Evolutionary conservation across 495 filamentous ascomycete species (phyloP).

Genomic region (Penicillium desertorum): DNA sequence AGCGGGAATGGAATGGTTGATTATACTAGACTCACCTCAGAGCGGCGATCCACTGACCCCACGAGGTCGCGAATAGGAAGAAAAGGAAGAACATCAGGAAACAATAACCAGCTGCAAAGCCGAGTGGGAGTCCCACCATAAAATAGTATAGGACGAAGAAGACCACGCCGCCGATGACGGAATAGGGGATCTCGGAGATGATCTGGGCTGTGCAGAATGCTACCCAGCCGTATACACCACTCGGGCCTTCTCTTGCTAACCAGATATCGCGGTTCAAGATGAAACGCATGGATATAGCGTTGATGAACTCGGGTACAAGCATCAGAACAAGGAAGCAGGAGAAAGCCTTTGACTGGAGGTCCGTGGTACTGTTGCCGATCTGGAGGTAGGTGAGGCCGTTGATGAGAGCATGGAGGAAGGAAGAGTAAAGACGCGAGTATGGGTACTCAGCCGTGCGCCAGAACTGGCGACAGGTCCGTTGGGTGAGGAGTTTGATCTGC

Average conservation of each 20-base stretch:
- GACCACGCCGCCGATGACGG: constrained; percentile 62
- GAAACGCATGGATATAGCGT: constrained; percentile 75
- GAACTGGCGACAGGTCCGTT: constrained; percentile 64
- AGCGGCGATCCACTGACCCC: constrained; percentile 69
- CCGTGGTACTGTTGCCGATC: constrained; percentile 63
- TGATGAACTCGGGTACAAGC: constrained; percentile 71
- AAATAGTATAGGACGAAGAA: constrained; percentile 78
- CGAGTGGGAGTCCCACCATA: constrained; percentile 61
- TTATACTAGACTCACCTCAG: constrained; percentile 43
- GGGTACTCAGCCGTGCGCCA: constrained; percentile 78
- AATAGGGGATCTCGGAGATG: constrained; percentile 73
- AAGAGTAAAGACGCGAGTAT: constrained; percentile 78
- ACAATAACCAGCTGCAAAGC: constrained; percentile 68
- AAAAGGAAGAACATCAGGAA: constrained; percentile 81
- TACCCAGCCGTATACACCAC: constrained; percentile 71
- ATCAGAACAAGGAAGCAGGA: constrained; percentile 80
- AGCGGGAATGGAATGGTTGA: not conserved
- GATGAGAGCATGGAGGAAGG: constrained; percentile 69
- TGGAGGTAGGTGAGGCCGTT: constrained; percentile 75
- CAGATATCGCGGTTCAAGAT: constrained; percentile 67
- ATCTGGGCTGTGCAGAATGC: constrained; percentile 71
- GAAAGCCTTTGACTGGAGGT: constrained; percentile 76
- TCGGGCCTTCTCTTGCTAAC: constrained; percentile 72
- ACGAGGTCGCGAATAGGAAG: constrained; percentile 72
- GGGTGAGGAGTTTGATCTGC: constrained; percentile 64